phyloP scores from a whole-genome alignment of 2,329 filamentous ascomycete genomes.

The Fusarium albidum region DNA sequence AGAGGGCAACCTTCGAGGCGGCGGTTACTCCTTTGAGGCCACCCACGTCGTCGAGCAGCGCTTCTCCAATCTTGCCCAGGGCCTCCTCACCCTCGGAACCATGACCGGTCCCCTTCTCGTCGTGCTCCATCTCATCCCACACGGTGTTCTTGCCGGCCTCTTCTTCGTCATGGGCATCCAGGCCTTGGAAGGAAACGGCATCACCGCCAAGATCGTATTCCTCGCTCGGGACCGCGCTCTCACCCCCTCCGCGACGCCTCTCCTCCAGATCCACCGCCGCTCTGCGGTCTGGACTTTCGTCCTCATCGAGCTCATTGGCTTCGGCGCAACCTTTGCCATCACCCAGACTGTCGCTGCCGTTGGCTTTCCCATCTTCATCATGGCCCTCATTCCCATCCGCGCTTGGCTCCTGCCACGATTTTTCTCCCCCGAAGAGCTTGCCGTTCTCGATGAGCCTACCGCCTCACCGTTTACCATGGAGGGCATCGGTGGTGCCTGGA shows the following conservation, averaged over 20 bases:
- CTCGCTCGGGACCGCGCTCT: slow-evolving; percentile 70
- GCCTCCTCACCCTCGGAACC: slow-evolving; percentile 78
- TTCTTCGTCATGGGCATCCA: slow-evolving; percentile 89
- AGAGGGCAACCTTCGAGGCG: slow-evolving; percentile 59
- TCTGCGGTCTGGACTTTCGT: slow-evolving; percentile 77
- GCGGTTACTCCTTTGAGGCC: slow-evolving; percentile 59
- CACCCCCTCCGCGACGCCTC: slow-evolving; percentile 66
- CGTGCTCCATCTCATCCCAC: slow-evolving; percentile 79
- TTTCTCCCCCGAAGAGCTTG: slow-evolving; percentile 68
- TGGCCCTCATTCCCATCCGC: slow-evolving; percentile 72
- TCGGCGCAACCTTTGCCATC: slow-evolving; percentile 82
- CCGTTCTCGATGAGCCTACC: slow-evolving; percentile 74
- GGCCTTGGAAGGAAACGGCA: slow-evolving; percentile 78
- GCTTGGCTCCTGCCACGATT: slow-evolving; percentile 69
- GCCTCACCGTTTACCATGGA: slow-evolving; percentile 81
- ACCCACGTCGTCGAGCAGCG: slow-evolving; percentile 80
- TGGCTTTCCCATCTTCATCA: slow-evolving; percentile 79
- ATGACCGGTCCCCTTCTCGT: slow-evolving; percentile 79
- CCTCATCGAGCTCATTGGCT: slow-evolving; percentile 71
- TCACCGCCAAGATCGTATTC: slow-evolving; percentile 78
- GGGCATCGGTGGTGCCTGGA: slow-evolving; percentile 72
- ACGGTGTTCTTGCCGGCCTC: slow-evolving; percentile 80
- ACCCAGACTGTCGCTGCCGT: slow-evolving; percentile 85
- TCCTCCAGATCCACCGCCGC: slow-evolving; percentile 68
- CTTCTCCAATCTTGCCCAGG: slow-evolving; percentile 79